Conservation (phyloP, 768 basidiomycete genomes). For the Termitomyces sp. region DNA sequence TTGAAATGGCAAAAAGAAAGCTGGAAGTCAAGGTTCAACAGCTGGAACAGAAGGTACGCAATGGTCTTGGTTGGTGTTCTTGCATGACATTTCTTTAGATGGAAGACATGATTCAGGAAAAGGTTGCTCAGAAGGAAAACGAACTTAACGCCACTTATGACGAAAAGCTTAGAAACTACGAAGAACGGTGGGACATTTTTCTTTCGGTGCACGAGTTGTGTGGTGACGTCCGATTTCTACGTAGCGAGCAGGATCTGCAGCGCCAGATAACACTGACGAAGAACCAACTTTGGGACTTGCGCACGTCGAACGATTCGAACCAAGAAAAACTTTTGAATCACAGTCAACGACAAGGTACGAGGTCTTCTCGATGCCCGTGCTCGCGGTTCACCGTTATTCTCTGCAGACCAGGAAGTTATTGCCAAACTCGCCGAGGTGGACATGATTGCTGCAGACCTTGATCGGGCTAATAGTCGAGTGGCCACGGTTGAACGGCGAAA, state of each 20-base stretch:
- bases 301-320: constrained; percentile 85
- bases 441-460: constrained; percentile 90
- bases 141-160: constrained; percentile 97
- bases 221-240: background rate
- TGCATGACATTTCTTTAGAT: constrained; percentile 48
- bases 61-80: background rate
- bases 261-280: constrained; percentile 87
- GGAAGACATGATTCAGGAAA: constrained; percentile 89
- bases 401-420: constrained; percentile 82
- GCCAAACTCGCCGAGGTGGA: constrained; percentile 90
- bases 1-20: constrained; percentile 74
- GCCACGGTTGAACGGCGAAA: constrained; percentile 92
- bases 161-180: constrained; percentile 92
- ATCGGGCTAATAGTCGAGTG: constrained; percentile 91
- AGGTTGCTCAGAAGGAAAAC: constrained; percentile 88
- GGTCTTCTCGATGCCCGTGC: background rate
- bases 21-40: constrained; percentile 67
- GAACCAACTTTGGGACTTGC: constrained; percentile 84
- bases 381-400: background rate
- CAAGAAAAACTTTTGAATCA: constrained; percentile 92
- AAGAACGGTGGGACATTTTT: constrained; percentile 66
- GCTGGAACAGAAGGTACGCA: constrained; percentile 73
- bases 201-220: background rate
- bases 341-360: constrained; percentile 78
- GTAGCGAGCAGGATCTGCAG: constrained; percentile 87